Base-by-base conservation (phyloP, 1,139 yeast species). In the Yamadazyma membranifaciens region DNA sequence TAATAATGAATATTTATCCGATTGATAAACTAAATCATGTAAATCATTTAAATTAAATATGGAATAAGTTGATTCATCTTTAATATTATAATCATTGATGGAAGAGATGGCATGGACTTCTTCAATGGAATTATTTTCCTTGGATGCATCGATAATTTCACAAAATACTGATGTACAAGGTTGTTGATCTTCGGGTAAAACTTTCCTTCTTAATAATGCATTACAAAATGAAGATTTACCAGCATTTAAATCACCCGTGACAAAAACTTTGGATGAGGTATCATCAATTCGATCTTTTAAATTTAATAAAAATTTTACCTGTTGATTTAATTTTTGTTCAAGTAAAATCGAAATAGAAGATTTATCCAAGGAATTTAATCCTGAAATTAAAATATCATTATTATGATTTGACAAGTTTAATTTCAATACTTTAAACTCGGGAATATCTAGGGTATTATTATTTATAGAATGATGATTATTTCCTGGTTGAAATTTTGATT, bases 141-240 rank as follows among this genome's bases (percentile, higher is more conserved):
- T 71, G 3, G 63, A 54, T 9, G 92, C 88, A 59, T 92, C 97
- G 15, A 87, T 70, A 3, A 94, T 94, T 62, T 94, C 98, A 60
- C 97, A 91, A 56, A 94, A 94, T 1, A 94, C 97, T 43, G 88
- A 83, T 0, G 99, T 94, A 54, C 98, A 91, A 1, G 99, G 99
- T 56, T 94, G 96, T 57, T 94, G 98, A 61, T 94, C 99, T 53
- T 87, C 96, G 0, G 99, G 98, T 37, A 92, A 68, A 1, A 94
- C 64, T 40, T 80, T 78, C 45, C 95, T 75, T 49, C 94, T 73
- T 47, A 94, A 67, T 37, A 94, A 67, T 0, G 97, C 94, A 57
- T 94, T 94, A 63, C 98, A 94, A 53, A 94, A 88, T 0, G 96
- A 87, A 1, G 97, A 88, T 58, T 94, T 94, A 4, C 99, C 99